These are phyloP conservation scores for Aspergillus carlsbadensis DNA, from an alignment of 495 filamentous ascomycete genomes.

Conservation along the genomic window DNA sequence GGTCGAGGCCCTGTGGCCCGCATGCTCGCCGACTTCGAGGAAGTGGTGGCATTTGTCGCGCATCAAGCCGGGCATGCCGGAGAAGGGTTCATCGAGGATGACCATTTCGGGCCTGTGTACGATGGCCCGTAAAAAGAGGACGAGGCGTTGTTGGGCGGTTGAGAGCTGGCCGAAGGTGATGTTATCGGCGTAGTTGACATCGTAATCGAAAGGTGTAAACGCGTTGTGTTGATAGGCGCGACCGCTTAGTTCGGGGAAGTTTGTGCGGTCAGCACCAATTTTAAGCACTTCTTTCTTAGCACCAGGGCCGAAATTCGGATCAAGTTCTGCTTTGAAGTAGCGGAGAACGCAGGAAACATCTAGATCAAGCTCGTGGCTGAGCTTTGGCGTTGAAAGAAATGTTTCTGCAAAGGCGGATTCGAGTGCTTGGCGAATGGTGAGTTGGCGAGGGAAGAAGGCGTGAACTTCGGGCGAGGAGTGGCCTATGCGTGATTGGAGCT, in stretches of 20 bases:
- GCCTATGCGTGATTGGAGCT: constrained; percentile 85
- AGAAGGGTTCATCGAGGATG: constrained; percentile 91
- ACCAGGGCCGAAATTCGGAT: constrained; percentile 40
- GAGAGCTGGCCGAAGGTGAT: constrained; percentile 70
- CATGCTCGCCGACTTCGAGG: constrained; percentile 58
- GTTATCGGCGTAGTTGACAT: constrained; percentile 66
- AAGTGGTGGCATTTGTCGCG: constrained; percentile 81
- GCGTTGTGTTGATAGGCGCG: not conserved
- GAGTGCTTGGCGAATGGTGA: constrained; percentile 71
- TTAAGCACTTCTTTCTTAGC: constrained; percentile 10
- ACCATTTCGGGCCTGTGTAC: constrained; percentile 83
- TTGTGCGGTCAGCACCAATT: not conserved
- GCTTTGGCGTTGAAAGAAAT: constrained; percentile 64
- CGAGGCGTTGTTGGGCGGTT: constrained; percentile 76
- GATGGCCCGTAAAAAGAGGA: constrained; percentile 81
- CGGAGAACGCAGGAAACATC: constrained; percentile 64
- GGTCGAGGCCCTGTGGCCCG: not conserved
- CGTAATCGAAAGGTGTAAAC: constrained; percentile 20
- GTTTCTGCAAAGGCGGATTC: constrained; percentile 90
- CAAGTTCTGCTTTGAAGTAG: constrained; percentile 75
- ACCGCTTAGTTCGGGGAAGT: constrained; percentile 12
- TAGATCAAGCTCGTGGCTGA: constrained; percentile 52
- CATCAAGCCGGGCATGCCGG: constrained; percentile 80
- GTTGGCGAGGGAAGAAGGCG: constrained; percentile 78
- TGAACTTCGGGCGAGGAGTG: constrained; percentile 94